phyloP scores from a whole-genome alignment of 2,329 filamentous ascomycete genomes.

The Apiospora sp. region DNA sequence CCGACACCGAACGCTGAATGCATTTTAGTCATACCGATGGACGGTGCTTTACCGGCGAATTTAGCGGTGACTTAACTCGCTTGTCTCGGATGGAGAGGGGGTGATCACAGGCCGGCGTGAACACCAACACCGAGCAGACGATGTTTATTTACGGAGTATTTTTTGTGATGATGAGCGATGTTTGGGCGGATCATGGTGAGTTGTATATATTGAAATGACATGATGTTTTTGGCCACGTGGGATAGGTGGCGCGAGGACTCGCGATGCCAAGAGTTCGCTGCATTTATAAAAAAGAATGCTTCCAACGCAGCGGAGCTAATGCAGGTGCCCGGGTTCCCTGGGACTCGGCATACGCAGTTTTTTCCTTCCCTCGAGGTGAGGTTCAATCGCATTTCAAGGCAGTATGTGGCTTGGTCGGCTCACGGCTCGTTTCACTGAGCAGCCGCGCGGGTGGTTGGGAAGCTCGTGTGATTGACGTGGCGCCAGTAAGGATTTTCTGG shows the following conservation, averaged over 20 bases:
- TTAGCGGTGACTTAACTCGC: neutral
- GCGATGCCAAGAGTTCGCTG: slow-evolving; percentile 10
- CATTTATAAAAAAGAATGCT: neutral
- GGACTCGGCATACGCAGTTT: neutral
- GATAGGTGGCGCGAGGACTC: neutral
- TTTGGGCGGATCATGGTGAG: neutral
- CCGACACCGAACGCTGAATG: neutral
- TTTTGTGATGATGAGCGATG: neutral
- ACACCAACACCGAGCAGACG: neutral
- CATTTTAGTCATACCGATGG: neutral
- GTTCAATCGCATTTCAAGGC: neutral
- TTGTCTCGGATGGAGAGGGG: neutral
- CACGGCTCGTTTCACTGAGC: neutral
- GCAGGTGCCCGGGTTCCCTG: neutral
- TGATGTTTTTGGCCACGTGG: neutral
- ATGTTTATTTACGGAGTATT: neutral
- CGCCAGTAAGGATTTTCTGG: neutral
- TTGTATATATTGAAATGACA: neutral
- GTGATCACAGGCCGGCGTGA: neutral
- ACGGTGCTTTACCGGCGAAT: neutral
- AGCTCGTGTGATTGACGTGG: slow-evolving; percentile 3
- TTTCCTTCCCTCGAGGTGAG: neutral
- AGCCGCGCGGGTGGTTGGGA: neutral
- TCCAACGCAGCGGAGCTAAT: neutral
- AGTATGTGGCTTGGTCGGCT: neutral